These are phyloP conservation scores for Sporopachydermia cereana DNA, from an alignment of 1,139 yeast genomes.

Conservation along the genomic window DNA sequence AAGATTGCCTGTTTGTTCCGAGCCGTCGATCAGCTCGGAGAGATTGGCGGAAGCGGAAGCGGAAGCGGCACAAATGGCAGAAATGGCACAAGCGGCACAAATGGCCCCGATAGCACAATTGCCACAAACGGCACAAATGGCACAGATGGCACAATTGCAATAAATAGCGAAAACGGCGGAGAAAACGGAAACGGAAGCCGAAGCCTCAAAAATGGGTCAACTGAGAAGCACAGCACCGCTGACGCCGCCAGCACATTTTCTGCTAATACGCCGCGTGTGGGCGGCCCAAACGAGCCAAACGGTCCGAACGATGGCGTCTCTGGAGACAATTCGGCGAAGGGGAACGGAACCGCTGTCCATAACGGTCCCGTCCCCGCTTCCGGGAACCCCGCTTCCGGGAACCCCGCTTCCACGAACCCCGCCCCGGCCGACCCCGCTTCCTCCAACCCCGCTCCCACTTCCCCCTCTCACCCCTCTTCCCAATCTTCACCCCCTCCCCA, in stretches of 20 bases:
- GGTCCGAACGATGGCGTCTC: neutral
- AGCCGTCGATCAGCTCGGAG: conserved; percentile 51
- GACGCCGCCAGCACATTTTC: neutral
- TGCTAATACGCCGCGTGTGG: no score
- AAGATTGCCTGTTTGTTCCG: conserved; percentile 67
- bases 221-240: neutral
- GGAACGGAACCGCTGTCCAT: neutral
- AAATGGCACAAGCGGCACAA: neutral
- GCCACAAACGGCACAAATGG: neutral
- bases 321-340: neutral
- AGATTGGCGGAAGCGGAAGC: neutral
- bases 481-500: neutral
- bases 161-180: neutral
- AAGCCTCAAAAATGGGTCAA: neutral
- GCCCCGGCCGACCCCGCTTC: neutral
- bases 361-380: no score
- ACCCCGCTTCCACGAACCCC: neutral
- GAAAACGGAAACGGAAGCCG: neutral
- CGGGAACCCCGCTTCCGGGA: neutral
- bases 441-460: neutral
- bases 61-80: neutral
- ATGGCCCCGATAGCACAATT: neutral
- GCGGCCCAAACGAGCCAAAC: neutral
- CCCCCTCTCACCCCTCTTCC: neutral
- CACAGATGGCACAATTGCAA: neutral